Evolutionary conservation across 2,329 filamentous ascomycete species (phyloP), one percentile per base, ranked within the genome.

Genomic region (Alternaria brassicicola): DNA sequence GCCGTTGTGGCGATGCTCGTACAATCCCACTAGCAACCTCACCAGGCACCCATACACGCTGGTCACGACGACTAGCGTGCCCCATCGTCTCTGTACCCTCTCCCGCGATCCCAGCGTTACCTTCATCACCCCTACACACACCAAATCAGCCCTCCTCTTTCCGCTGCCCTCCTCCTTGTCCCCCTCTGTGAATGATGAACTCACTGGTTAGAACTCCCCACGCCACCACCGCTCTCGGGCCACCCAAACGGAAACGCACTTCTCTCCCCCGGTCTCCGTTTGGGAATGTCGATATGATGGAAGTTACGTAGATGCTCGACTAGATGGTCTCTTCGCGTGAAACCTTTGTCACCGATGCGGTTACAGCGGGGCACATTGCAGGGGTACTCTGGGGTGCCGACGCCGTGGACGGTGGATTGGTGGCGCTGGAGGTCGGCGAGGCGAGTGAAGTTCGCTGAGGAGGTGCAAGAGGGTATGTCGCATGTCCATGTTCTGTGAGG

Each of bases 271-370:
- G 73, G 70, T 48, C 62, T 61, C 30, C 74, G 62, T 66, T 80
- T 81, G 17, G 77, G 78, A 39, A 80, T 78, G 47, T 83, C 77
- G 43, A 80, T 71, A 53, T 82, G 79, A 67, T 88, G 86, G 59
- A 82, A 85, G 41, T 83, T 83, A 51, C 85, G 76, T 51, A 84
- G 70, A 69, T 88, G 86, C 66, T 87, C 86, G 36, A 78, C 79
- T 38, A 86, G 76, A 66, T 88, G 85, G 65, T 88, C 86, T 51
- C 80, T 78, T 6, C 85, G 78, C 4, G 82, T 82, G 65, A 87
- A 88, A 0, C 84, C 85, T 58, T 74, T 75, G 41, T 71, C 66
- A 23, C 64, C 72, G 1, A 75, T 59, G 9, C 74, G 71, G n/a
- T 64, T 68, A 59, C 74, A 76, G 35, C 62, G 61, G 0, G 69